phyloP scores from a whole-genome alignment of 192 early-diverging fungal species.

The Coemansia umbellata region DNA sequence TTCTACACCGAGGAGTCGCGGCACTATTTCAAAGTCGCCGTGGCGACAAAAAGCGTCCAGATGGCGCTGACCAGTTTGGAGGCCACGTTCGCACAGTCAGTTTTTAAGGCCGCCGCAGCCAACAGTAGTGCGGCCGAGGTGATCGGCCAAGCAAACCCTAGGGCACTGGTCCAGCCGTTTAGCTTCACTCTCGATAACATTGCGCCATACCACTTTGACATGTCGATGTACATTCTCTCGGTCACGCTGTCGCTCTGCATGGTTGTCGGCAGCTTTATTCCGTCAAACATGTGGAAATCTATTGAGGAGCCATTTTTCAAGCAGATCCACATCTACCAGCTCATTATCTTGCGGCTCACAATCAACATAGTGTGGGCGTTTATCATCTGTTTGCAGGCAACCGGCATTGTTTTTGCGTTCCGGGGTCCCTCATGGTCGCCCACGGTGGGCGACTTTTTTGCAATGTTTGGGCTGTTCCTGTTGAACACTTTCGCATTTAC shows the following conservation, averaged over 20 bases:
- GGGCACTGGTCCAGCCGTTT: constrained; percentile 35
- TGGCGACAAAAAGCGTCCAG: constrained; percentile 5
- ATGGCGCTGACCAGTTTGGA: constrained; percentile 18
- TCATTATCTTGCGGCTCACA: constrained; percentile 23
- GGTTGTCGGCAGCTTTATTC: constrained; percentile 44
- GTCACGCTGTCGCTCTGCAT: constrained; percentile 44
- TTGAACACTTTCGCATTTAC: constrained; percentile 39
- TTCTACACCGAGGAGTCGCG: constrained; percentile 41
- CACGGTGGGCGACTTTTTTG: constrained; percentile 35
- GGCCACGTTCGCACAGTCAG: constrained; percentile 17
- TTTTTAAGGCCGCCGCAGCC: constrained; percentile 8
- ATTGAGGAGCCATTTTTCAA: constrained; percentile 49
- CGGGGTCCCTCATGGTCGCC: constrained; percentile 36
- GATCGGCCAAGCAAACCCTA: constrained; percentile 23
- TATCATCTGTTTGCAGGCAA: constrained; percentile 27
- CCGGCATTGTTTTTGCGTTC: constrained; percentile 40
- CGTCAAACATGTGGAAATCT: constrained; percentile 52
- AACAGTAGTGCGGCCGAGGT: constrained; percentile 2
- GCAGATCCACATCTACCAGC: constrained; percentile 23
- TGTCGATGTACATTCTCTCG: constrained; percentile 43
- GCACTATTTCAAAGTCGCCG: constrained; percentile 37
- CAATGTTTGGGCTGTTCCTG: constrained; percentile 30
- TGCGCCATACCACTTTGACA: constrained; percentile 45
- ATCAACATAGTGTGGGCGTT: constrained; percentile 33
- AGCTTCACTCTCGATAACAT: constrained; percentile 38